phyloP scores from a whole-genome alignment of 352 stramenopile species.

The Pythium monospermum region DNA sequence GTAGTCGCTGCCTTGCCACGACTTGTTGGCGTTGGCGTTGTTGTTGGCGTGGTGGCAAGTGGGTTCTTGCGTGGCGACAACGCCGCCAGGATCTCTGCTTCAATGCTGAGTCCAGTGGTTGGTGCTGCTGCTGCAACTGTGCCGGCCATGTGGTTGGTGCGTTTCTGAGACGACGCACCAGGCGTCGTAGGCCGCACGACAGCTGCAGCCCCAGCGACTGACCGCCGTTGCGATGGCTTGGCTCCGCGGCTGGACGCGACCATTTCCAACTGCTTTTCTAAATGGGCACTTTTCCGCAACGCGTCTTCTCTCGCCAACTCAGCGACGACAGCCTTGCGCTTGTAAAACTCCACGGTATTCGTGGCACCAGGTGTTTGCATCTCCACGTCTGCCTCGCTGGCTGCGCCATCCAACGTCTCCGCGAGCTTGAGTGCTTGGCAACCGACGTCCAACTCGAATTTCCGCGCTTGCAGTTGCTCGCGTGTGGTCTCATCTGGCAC shows the following conservation, averaged over 20 bases:
- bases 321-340: conserved; percentile 22
- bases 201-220: too few relatives aligned
- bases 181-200: too few relatives aligned
- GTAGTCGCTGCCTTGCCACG: neutral
- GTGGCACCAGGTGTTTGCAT: neutral
- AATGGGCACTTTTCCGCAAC: conserved; percentile 16
- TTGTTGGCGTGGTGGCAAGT: too few relatives aligned
- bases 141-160: neutral
- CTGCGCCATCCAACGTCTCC: conserved; percentile 6
- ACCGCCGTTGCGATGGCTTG: neutral
- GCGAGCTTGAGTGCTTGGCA: conserved; percentile 8
- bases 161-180: too few relatives aligned
- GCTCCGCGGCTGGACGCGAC: conserved; percentile 9
- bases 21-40: neutral
- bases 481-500: conserved; percentile 25
- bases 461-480: conserved; percentile 27
- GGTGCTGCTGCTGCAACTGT: neutral
- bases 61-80: conserved; percentile 16
- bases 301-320: conserved; percentile 26
- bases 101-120: conserved; percentile 17
- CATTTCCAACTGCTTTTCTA: conserved; percentile 27
- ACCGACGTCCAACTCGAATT: conserved; percentile 46
- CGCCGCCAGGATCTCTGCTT: conserved; percentile 29
- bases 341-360: conserved; percentile 23
- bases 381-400: neutral